Evolutionary conservation across 208 protist genomes (phyloP).

Genomic region (Acanthamoeba healyi): DNA sequence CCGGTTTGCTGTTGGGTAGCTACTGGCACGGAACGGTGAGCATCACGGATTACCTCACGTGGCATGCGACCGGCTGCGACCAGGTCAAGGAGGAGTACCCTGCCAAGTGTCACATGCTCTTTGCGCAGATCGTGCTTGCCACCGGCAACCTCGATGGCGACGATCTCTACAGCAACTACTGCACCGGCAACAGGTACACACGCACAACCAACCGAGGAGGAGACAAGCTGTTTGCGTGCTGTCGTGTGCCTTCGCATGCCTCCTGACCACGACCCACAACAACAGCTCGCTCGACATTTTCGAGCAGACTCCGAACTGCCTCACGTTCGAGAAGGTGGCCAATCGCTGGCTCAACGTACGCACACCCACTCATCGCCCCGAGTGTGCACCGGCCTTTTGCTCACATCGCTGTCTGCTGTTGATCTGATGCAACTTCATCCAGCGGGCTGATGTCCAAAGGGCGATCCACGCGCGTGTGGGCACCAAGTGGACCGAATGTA

Average conservation of each 20-base stretch:
- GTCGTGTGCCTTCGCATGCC: neutral
- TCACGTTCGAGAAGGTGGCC: neutral
- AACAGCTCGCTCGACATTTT: slow-evolving; percentile 35
- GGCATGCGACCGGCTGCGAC: neutral
- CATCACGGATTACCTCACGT: slow-evolving; percentile 2
- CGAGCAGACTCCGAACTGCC: neutral
- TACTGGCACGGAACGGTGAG: slow-evolving; percentile 64
- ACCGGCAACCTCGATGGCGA: slow-evolving; percentile 56
- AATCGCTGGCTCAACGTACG: slow-evolving; percentile 62
- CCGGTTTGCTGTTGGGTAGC: neutral
- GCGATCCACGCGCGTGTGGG: slow-evolving; percentile 83
- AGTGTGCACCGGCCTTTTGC: neutral
- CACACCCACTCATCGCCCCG: neutral
- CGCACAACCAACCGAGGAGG: no score
- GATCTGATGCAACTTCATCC: no score
- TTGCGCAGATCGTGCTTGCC: neutral
- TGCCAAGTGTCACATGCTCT: slow-evolving; percentile 15
- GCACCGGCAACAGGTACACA: slow-evolving; percentile 7
- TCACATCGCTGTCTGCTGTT: neutral
- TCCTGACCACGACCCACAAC: neutral
- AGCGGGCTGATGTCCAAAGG: slow-evolving; percentile 83
- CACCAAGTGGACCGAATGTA: neutral
- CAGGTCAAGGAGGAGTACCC: slow-evolving; percentile 33
- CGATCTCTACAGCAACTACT: slow-evolving; percentile 41
- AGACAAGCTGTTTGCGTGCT: no score